Evolutionary conservation across 2,329 filamentous ascomycete genomes (phyloP).

Genomic region (Verticillium dahliae): DNA sequence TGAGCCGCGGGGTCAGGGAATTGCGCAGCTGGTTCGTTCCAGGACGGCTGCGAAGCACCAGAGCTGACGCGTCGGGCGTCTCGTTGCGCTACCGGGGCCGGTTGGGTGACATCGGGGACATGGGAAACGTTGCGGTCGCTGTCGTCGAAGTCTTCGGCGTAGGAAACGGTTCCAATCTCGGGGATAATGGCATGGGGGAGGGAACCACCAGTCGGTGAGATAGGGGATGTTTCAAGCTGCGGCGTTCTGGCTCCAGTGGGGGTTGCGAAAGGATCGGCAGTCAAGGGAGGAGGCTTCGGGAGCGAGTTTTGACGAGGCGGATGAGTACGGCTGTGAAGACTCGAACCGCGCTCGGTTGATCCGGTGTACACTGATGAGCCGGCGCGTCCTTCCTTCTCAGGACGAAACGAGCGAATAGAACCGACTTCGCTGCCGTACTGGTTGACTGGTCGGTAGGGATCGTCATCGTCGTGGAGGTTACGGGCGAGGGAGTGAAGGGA

Average conservation of each 20-base stretch:
- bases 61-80: background rate
- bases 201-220: conserved; percentile 9
- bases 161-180: conserved; percentile 31
- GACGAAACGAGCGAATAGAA: conserved; percentile 48
- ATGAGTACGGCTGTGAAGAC: conserved; percentile 16
- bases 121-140: conserved; percentile 11
- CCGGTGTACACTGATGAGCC: conserved; percentile 38
- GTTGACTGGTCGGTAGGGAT: conserved; percentile 69
- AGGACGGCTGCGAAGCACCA: conserved; percentile 8
- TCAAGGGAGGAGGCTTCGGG: conserved; percentile 29
- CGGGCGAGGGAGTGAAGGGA: conserved; percentile 82
- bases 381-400: conserved; percentile 24
- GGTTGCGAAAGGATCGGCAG: conserved; percentile 27
- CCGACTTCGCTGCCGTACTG: conserved; percentile 50
- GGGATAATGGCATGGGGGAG: conserved; percentile 25
- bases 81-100: conserved; percentile 25
- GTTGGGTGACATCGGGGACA: conserved; percentile 28
- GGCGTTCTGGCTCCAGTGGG: conserved; percentile 16
- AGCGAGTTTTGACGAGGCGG: conserved; percentile 36
- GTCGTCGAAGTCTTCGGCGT: conserved; percentile 15
- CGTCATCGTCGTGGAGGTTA: conserved; percentile 66
- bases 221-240: conserved; percentile 6
- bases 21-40: conserved; percentile 4
- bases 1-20: background rate
- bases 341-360: conserved; percentile 26